Conservation (phyloP, 768 basidiomycete genomes). For the Lactarius sanguifluus region DNA sequence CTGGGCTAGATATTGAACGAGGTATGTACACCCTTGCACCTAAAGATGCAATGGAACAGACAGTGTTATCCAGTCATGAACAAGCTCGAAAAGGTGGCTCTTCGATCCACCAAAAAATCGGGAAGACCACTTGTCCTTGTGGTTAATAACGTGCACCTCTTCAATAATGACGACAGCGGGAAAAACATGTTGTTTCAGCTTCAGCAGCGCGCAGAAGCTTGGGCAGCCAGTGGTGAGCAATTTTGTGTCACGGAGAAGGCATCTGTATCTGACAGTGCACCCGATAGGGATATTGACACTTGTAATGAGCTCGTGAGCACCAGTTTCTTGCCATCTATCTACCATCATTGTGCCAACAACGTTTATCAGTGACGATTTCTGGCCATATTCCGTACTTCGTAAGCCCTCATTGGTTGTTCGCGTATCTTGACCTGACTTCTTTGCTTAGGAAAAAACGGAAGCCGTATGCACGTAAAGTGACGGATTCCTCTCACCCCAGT, state of each 20-base stretch:
- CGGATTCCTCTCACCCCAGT: not conserved
- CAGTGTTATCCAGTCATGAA: conserved; percentile 53
- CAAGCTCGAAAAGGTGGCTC: conserved; percentile 84
- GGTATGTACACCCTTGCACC: conserved; percentile 40
- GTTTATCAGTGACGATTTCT: conserved; percentile 71
- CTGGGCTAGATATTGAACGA: conserved; percentile 79
- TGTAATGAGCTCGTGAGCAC: conserved; percentile 71
- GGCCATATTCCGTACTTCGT: conserved; percentile 72
- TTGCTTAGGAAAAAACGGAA: conserved; percentile 60
- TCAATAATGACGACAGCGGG: conserved; percentile 76
- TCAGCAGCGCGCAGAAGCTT: conserved; percentile 82
- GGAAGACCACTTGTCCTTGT: conserved; percentile 75
- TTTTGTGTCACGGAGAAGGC: conserved; percentile 1
- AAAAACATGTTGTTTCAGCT: conserved; percentile 79
- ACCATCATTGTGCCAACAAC: not conserved
- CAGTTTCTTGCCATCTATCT: not conserved
- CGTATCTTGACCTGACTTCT: conserved; percentile 20
- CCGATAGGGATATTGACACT: conserved; percentile 67
- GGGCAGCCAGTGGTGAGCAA: conserved; percentile 72
- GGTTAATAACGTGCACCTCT: conserved; percentile 76
- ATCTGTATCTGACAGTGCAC: conserved; percentile 20
- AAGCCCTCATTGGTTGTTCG: conserved; percentile 30
- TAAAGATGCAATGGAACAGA: not conserved
- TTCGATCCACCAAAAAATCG: conserved; percentile 54
- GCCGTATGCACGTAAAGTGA: conserved; percentile 64